A percentile compares a stretch with the other conserved stretches of the same genome.
Conservation (phyloP, 371 early-diverging fungal species). For the Mortierella sp. region DNA sequence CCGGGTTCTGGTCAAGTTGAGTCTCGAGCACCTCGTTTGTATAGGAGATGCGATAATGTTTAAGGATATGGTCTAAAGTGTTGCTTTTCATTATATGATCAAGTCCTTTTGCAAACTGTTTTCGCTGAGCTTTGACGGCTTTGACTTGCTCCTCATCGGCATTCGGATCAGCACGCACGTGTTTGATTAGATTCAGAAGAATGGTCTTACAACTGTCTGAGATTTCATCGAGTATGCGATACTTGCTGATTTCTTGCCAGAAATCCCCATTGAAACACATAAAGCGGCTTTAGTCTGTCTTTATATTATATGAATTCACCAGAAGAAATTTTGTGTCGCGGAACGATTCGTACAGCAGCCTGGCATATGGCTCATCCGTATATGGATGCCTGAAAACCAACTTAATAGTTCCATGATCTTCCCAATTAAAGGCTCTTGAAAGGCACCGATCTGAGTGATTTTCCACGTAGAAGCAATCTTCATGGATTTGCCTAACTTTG, state of each 20-base stretch:
- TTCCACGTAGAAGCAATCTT: constrained; percentile 1
- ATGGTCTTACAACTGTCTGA: constrained; percentile 4
- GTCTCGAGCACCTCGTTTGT: too few species aligned
- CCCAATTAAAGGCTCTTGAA: constrained; percentile 3
- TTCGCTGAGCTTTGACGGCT: too few species aligned
- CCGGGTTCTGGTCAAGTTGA: too few species aligned
- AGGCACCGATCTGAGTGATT: neutral
- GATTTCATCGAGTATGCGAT: constrained; percentile 4
- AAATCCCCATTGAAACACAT: constrained; percentile 7
- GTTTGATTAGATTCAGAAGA: too few species aligned
- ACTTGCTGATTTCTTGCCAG: constrained; percentile 1
- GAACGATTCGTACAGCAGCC: neutral
- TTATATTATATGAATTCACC: neutral
- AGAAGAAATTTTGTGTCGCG: neutral
- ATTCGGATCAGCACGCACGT: too few species aligned
- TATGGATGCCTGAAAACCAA: neutral
- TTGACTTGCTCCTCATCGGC: too few species aligned
- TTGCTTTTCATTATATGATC: too few species aligned
- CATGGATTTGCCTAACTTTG: constrained; percentile 2
- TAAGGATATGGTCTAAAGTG: too few species aligned
- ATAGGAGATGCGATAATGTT: too few species aligned
- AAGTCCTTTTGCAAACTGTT: too few species aligned
- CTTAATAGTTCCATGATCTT: constrained; percentile 2
- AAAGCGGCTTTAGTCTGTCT: neutral
- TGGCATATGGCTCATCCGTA: neutral